Evolutionary conservation across 768 basidiomycete genomes (phyloP).

Genomic region (Russula griseocarnosa): DNA sequence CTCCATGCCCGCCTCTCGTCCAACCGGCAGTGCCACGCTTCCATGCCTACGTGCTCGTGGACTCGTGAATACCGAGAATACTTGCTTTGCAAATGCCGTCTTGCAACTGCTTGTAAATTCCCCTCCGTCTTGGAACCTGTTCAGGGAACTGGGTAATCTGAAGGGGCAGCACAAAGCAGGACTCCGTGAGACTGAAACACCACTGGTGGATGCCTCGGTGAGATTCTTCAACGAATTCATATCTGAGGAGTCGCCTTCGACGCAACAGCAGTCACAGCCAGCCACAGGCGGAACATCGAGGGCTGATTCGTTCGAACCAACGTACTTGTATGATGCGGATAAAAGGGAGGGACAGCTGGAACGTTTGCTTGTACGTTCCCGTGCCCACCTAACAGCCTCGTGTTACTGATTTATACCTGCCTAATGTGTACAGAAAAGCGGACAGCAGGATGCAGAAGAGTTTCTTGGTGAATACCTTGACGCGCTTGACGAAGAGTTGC

Average conservation of each 20-base stretch:
- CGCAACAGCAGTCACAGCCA: not conserved
- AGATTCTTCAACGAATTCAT: constrained; percentile 76
- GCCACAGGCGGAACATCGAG: not conserved
- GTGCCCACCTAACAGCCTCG: too few species aligned
- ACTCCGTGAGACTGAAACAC: constrained; percentile 37
- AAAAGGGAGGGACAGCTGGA: constrained; percentile 64
- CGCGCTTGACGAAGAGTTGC: not conserved
- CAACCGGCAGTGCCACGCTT: constrained; percentile 24
- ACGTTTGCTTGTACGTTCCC: constrained; percentile 69
- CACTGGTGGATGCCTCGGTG: constrained; percentile 64
- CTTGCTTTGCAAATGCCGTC: constrained; percentile 96
- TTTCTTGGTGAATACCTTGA: not conserved
- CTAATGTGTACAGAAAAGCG: not conserved
- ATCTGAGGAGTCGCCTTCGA: constrained; percentile 18
- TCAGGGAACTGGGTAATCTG: constrained; percentile 63
- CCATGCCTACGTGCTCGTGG: constrained; percentile 64
- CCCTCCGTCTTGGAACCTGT: constrained; percentile 73
- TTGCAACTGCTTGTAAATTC: constrained; percentile 88
- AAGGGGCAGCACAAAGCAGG: constrained; percentile 33
- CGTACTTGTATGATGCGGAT: not conserved
- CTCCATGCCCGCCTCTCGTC: constrained; percentile 15
- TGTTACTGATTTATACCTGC: constrained; percentile 6
- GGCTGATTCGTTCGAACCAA: not conserved
- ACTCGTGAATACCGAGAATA: constrained; percentile 88
- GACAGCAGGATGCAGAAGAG: not conserved